Base-by-base conservation (phyloP, 306 rosid genomes). In the Cucurbita moschata region DNA sequence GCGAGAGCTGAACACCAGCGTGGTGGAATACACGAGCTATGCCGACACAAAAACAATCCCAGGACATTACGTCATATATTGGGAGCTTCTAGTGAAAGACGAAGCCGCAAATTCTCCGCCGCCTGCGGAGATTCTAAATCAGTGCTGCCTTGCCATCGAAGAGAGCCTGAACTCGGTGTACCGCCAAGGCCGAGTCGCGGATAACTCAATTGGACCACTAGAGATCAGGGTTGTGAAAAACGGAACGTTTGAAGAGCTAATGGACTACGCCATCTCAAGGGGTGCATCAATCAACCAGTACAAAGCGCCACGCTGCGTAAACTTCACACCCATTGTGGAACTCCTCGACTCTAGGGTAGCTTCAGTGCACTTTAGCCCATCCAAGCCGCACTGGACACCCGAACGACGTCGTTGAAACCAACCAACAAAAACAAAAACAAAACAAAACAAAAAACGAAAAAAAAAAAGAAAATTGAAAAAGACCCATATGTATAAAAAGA, bases 221-320 rank as follows among this genome's bases (percentile, higher is more conserved):
- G 97, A 94, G 79, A 94, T 94, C 8, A 73, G 90, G 52, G 97
- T 91, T 54, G 99, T 94, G 50, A 91, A 88, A 71, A 91, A 77
- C 58, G 97, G 99, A 0, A 94, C 99, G 2, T 91, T 91, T 76
- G 99, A 94, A 76, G 99, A 91, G 76, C 72, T 94, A 1, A 94
- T 94, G 99, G 99, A 94, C 71, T 94, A 89, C 30, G 97, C 97
- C 10, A 94, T 94, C 38, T 91, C 96, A 0, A 81, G 96, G 39
- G 99, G 99, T 0, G 99, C 99, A 1, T 91, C 97, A 0, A 91
- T 94, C 18, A 94, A 94, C 67, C 97, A 94, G 79, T 94, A 94
- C 79, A 94, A 94, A 74, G 97, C 83, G 0, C 97, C 99, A 7
- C 85, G 99, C 75, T 94, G 99, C 37, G 96, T 94, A 30, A 94